Base-by-base conservation (phyloP, 1,139 yeast species). In the Kurtzmaniella quercitrusa region DNA sequence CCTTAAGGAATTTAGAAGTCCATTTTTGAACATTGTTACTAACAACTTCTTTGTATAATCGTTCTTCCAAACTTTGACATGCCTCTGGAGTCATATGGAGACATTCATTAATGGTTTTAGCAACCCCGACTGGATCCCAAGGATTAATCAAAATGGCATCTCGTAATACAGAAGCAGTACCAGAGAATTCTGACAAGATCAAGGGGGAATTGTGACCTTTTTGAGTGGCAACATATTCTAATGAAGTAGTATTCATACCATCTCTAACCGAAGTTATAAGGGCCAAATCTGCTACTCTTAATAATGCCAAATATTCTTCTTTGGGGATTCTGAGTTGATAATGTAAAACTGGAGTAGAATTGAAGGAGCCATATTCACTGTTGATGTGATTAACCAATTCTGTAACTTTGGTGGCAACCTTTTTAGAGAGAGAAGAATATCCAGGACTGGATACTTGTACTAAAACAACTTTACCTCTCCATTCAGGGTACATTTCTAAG, bases 101-200 rank as follows among this genome's bases (percentile, higher is more conserved):
- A 42, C 91, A 79, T 45, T 78, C 81, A 59, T 90, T 74, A 43
- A 94, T 85, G 6, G 94, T 79, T 54, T 82, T 85, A 1, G 98
- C 94, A 34, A 91, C 93, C 3, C 95, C 96, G 25, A 88, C 93
- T 0, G 94, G 75, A 65, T 93, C 98, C 96, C 97, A 93, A 12
- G 99, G 99, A 56, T 93, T 94, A 34, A 93, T 95, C 52, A 86
- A 79, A 41, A 87, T 75, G 1, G 96, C 89, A 49, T 88, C 95
- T 41, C 75, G 75, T 45, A 93, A 68, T 1, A 87, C 84, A 3
- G 91, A 78, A 0, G 96, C 86, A 2, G 95, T 84, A 42, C 98
- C 99, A 39, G 96, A 86, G 58, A 93, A 93, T 65, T 93, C 99
- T 21, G 96, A 86, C 40, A 91, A 68, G 37, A 93, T 80, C 54